A percentile compares a stretch with the other conserved stretches of the same genome.
phyloP scores from a whole-genome alignment of 352 stramenopile species.

The Pythium folliculosum region DNA sequence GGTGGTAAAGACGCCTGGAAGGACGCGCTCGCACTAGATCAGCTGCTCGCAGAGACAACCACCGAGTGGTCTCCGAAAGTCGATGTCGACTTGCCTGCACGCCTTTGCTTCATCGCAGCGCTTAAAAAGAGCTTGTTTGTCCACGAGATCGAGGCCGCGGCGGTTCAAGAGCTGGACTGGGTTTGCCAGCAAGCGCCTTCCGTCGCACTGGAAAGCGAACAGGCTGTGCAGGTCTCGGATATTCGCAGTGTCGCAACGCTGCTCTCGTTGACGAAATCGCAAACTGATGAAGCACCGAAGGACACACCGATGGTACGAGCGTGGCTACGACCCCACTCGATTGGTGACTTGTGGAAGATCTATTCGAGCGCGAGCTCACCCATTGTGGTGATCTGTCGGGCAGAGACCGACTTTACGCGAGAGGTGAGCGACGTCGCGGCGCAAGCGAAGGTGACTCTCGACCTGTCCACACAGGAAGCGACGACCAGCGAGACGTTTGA shows the following conservation, averaged over 20 bases:
- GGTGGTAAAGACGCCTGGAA: conserved; percentile 18
- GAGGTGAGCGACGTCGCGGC: conserved; percentile 36
- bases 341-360: conserved; percentile 35
- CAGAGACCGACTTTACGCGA: conserved; percentile 41
- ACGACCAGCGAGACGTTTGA: conserved; percentile 36
- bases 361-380: conserved; percentile 43
- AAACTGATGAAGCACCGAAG: neutral
- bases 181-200: neutral
- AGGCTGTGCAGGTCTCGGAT: neutral
- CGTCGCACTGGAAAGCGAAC: too few species aligned
- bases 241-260: neutral
- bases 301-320: neutral
- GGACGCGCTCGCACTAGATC: conserved; percentile 16
- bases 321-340: neutral
- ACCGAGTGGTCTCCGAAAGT: conserved; percentile 12
- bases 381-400: conserved; percentile 31
- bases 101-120: conserved; percentile 21
- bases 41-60: conserved; percentile 5
- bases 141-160: conserved; percentile 12
- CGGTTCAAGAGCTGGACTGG: conserved; percentile 20
- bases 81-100: conserved; percentile 2
- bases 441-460: conserved; percentile 37
- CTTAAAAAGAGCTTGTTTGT: conserved; percentile 10
- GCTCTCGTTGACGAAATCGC: neutral
- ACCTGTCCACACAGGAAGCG: conserved; percentile 23